Base-by-base conservation (phyloP, 768 basidiomycete genomes). In the Solioccasus polychromus region DNA sequence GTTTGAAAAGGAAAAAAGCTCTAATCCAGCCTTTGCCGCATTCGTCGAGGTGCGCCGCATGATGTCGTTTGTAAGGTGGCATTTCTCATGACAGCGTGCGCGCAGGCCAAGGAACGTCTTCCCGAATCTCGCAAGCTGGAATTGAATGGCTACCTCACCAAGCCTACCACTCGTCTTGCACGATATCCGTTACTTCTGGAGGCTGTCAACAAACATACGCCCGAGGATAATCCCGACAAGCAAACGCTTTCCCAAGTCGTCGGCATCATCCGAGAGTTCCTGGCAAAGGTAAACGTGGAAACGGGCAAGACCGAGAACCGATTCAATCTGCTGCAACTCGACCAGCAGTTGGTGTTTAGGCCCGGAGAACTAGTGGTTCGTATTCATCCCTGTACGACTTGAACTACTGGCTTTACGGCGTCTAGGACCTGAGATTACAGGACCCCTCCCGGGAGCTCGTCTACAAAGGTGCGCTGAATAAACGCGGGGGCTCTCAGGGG, bases 1-100 rank as follows among this genome's bases (percentile, higher is more conserved):
- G 69, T 98, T 99, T 65, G 96, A 99, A 73, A 95, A 91, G 76
- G 96, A 98, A 76, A 98, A 97, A 74, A 83, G 78, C 44, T 78
- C 83, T 40, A 99, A 99, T 69, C 80, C 87, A 5, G 88, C 83
- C 11, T 99, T 99, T 69, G 87, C 92, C 42, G 81, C 82, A 48
- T 99, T 98, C 65, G 96, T 98, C 24, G 96, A 98, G 76, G 93
- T 92, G 55, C 42, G 74, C 30, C 28, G 9, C 25, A 8, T 39
- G 8, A 5, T 38, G 23, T 29, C 5, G 40, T n/a, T 17, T 24
- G 24, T 31, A 31, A 8, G 23, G 43, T 25, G 29, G 26, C 29
- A 9, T 24, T n/a, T 23, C 32, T 47, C 32, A 51, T 20, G 8
- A 47, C 18, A 35, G 45, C 15, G 14, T 46, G 4, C 34, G n/a